Base-by-base conservation (phyloP, 495 filamentous ascomycete species). In the Hypoxylon trugodes region DNA sequence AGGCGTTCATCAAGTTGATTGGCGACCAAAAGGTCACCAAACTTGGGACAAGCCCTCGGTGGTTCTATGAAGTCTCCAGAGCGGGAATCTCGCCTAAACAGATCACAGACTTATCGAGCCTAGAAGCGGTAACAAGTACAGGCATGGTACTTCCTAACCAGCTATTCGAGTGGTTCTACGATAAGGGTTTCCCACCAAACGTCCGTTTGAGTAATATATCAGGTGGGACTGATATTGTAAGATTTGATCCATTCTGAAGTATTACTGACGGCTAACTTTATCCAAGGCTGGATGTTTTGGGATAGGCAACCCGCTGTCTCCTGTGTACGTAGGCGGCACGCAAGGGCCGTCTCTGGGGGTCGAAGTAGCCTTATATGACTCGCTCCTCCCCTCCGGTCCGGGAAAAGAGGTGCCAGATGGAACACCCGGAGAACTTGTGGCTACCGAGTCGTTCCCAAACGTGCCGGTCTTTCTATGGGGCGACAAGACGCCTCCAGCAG, bases 151-250 rank as follows among this genome's bases (percentile, higher is more conserved):
- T 93, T 6, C 83, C 87, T 6, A 83, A 90, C 38, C 79, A 84
- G 30, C 77, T 90, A 33, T 92, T 91, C 69, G 84, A 90, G 53
- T 94, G 89, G 89, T 92, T 93, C 79, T 93, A 92, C 74, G 89
- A 92, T 71, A 69, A 72, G n/a, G 90, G 81, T 9, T 94, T 94
- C 73, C 89, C 89, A 0, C 24, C 80, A 1, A 71, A 76, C 61
- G 79, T 84, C 3, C 89, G 89, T 5, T 79, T 93, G 3, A 80
- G 72, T 47, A 94, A 94, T 66, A 88, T 93, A 45, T 87, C 88
- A 1, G 90, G 90, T 12, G 89, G 90, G 52, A 93, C 90, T 18
- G 90, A 94, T 79, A 79, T 93, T 36, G 87, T 81, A 63, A 56
- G 75, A 22, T 18, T 2, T 45, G 12, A 16, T 12, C 4, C 10